Conservation (phyloP, 163 green algal species). For the Volvox carteri region DNA sequence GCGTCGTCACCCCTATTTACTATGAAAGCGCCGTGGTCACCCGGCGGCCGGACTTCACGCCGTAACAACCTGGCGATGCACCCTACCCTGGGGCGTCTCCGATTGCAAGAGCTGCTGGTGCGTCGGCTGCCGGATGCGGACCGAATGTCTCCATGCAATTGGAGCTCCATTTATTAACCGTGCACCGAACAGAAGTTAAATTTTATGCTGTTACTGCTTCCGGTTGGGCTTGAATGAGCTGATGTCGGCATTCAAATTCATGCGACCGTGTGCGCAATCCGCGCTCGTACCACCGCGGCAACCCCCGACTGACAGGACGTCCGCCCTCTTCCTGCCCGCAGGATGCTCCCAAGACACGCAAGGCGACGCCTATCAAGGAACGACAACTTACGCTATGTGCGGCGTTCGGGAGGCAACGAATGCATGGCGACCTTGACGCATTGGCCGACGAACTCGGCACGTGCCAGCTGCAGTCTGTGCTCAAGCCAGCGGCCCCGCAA, state of each 20-base stretch:
- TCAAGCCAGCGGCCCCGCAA: slow-evolving; percentile 11
- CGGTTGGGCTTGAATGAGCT: too few species aligned
- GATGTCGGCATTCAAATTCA: background rate
- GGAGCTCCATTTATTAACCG: too few species aligned
- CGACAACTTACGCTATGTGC: background rate
- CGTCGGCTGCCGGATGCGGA: background rate
- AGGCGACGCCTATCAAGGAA: slow-evolving; percentile 49
- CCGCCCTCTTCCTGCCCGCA: background rate
- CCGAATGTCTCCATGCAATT: too few species aligned
- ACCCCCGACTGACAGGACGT: background rate
- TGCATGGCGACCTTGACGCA: slow-evolving; percentile 29
- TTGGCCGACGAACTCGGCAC: slow-evolving; percentile 29
- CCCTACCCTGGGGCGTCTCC: background rate
- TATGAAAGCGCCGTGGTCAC: background rate
- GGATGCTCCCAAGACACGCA: background rate
- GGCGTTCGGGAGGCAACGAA: background rate
- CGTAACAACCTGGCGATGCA: background rate
- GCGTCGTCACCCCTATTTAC: background rate
- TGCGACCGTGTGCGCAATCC: background rate
- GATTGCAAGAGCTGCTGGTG: slow-evolving; percentile 11
- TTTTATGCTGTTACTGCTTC: too few species aligned
- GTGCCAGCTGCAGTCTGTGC: slow-evolving; percentile 25
- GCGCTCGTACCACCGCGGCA: background rate
- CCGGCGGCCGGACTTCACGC: background rate
- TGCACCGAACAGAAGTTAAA: too few species aligned